These are phyloP conservation scores for Penicillium samsonianum DNA, from an alignment of 495 filamentous ascomycete genomes.

Conservation along the genomic window DNA sequence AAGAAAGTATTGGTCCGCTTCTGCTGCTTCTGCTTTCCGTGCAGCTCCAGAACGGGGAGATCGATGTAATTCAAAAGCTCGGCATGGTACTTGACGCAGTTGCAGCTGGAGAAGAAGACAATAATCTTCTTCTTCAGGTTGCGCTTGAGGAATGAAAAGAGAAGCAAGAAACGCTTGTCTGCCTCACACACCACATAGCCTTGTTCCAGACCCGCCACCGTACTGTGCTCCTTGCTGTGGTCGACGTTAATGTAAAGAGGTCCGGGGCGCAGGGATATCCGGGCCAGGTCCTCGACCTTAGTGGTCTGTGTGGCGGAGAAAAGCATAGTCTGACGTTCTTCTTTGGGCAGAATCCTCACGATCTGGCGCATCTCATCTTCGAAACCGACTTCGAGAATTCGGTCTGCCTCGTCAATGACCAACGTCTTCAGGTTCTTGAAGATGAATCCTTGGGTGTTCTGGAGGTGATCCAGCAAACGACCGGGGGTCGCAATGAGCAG, in stretches of 20 bases:
- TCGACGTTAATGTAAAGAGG: conserved; percentile 97
- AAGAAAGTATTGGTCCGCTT: conserved; percentile 98
- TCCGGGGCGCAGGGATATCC: conserved; percentile 88
- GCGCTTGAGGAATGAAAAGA: conserved; percentile 95
- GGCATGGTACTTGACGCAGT: conserved; percentile 90
- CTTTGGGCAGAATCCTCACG: conserved; percentile 88
- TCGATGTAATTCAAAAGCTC: conserved; percentile 97
- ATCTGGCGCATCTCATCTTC: conserved; percentile 98
- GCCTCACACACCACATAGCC: conserved; percentile 92
- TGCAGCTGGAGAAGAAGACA: conserved; percentile 93
- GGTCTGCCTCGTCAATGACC: conserved; percentile 87
- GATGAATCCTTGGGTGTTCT: conserved; percentile 88
- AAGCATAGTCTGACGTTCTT: conserved; percentile 91
- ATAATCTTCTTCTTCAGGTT: conserved; percentile 94
- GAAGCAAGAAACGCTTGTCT: conserved; percentile 88
- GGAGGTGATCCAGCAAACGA: conserved; percentile 88
- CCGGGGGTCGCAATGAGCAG: conserved; percentile 92
- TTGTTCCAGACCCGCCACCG: conserved; percentile 90
- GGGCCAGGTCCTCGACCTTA: conserved; percentile 93
- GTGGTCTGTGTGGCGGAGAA: conserved; percentile 98
- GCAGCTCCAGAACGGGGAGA: conserved; percentile 71
- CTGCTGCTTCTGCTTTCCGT: conserved; percentile 97
- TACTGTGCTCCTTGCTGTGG: conserved; percentile 72
- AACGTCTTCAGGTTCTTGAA: conserved; percentile 91
- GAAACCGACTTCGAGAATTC: conserved; percentile 95